Evolutionary conservation across 257 asterid genomes (phyloP).

Genomic region (Echium plantagineum): DNA sequence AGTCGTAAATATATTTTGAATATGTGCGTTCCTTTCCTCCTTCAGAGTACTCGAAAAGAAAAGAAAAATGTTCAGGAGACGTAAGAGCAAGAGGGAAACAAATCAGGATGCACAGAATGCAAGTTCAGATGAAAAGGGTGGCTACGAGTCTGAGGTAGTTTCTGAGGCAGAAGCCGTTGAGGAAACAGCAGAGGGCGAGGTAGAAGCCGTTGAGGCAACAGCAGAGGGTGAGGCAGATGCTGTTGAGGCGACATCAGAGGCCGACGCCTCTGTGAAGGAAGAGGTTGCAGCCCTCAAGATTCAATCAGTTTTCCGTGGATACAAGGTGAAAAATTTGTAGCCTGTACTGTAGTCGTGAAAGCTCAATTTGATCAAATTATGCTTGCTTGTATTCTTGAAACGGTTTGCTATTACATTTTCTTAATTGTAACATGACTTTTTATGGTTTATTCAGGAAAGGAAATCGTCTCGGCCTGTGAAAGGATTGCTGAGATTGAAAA

Average conservation of each 20-base stretch:
- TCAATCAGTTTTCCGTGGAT: conserved; percentile 72
- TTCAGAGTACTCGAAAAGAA: conserved; percentile 31
- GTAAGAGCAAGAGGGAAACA: conserved; percentile 26
- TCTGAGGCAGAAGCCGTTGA: no score
- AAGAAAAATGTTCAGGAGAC: conserved; percentile 44
- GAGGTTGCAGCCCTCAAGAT: conserved; percentile 57
- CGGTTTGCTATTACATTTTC: background rate
- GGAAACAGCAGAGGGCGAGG: no score
- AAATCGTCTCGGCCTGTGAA: conserved; percentile 54
- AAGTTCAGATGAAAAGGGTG: no score
- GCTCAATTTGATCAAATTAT: background rate
- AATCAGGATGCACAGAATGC: background rate
- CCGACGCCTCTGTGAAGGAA: conserved; percentile 36
- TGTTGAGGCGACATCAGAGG: no score
- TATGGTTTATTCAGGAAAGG: conserved; percentile 42
- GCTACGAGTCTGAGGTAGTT: conserved; percentile 20
- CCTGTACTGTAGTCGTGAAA: background rate
- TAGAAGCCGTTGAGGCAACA: no score
- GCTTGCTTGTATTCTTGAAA: conserved; percentile 1
- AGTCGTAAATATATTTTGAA: conserved; percentile 1
- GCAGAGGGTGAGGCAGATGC: no score
- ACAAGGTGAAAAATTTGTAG: conserved; percentile 34
- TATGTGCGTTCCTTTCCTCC: background rate
- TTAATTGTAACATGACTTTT: background rate
- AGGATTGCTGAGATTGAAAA: conserved; percentile 59